phyloP scores from a whole-genome alignment of 148 eudicot genomes.

The Diospyros kaki region DNA sequence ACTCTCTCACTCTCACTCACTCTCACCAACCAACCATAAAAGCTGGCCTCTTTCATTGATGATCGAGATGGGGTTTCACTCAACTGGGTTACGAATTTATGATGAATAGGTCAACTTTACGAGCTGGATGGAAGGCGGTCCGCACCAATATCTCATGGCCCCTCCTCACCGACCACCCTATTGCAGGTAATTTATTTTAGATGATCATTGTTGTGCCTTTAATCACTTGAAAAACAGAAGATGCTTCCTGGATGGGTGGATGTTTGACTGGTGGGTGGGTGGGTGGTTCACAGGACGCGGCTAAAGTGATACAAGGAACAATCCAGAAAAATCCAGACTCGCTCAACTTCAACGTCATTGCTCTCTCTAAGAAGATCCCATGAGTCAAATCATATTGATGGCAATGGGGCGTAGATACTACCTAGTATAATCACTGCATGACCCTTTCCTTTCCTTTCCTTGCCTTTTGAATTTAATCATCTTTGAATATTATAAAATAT shows the following conservation, averaged over 20 bases:
- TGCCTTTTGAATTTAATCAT: too few relatives aligned
- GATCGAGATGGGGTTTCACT: not conserved
- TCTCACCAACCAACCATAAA: not conserved
- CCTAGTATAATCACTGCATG: too few relatives aligned
- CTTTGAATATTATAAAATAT: too few relatives aligned
- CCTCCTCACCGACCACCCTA: constrained; percentile 65
- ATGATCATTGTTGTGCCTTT: too few relatives aligned
- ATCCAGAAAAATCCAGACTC: constrained; percentile 74
- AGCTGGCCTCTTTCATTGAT: too few relatives aligned
- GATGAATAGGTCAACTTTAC: constrained; percentile 59
- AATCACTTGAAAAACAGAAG: too few relatives aligned
- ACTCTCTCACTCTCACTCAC: not conserved
- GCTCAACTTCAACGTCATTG: constrained; percentile 83
- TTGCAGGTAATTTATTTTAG: constrained; percentile 47
- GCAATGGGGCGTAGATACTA: too few relatives aligned
- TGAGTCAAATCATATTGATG: constrained; percentile 3
- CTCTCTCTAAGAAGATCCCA: constrained; percentile 57
- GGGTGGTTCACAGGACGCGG: constrained; percentile 63
- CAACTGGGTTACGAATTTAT: too few relatives aligned
- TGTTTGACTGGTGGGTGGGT: not conserved
- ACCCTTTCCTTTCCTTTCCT: too few relatives aligned
- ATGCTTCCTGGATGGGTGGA: too few relatives aligned
- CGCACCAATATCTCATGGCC: constrained; percentile 76
- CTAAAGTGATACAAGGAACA: constrained; percentile 64
- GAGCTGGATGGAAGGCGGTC: constrained; percentile 94